Base-by-base conservation (phyloP, 2,329 filamentous ascomycete species). In the Verticillium klebahnii region DNA sequence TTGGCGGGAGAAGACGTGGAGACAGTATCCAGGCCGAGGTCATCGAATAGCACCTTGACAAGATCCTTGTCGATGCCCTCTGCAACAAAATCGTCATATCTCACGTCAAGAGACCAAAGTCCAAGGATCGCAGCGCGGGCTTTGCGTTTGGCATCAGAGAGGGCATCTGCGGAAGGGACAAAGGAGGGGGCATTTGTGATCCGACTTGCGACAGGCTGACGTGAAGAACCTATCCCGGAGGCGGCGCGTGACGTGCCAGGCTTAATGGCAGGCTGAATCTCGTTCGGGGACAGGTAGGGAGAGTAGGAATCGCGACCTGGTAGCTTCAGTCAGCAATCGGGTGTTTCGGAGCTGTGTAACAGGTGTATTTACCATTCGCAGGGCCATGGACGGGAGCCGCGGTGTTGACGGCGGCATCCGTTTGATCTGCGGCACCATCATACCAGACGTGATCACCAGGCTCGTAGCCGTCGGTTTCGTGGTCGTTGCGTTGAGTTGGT, bases 31-130 rank as follows among this genome's bases (percentile, higher is more conserved):
- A 93, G 79, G 3, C 88, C 87, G 3, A 95, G 76, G 23, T 92
- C 88, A 31, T 81, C 77, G 68, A 93, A 95, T 1, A 95, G 79
- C 34, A 77, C 73, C 61, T 81, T 83, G 39, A 96, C 75, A 12
- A 92, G 70, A 1, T 74, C 73, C 39, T 84, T 80, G 67, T 93
- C 84, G 52, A 94, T 82, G 0, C 91, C 90, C 72, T 94, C 90
- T 12, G 86, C 81, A 14, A 93, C 78, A 61, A 94, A 88, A 63
- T 91, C 84, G 60, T 89, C 82, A 69, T 89, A 96, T 23, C 86
- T 85, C 62, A 96, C 86, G 57, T 91, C 89, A 63, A 91, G 72
- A 1, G 82, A 80, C 76, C 80, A 82, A 3, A 93, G 77, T 40
- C 85, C 82, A 34, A 91, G 73, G 45, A 93, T 86, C 4, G 90